phyloP scores from a whole-genome alignment of 805 yeast genomes.

The Yarrowia yakushimensis region DNA sequence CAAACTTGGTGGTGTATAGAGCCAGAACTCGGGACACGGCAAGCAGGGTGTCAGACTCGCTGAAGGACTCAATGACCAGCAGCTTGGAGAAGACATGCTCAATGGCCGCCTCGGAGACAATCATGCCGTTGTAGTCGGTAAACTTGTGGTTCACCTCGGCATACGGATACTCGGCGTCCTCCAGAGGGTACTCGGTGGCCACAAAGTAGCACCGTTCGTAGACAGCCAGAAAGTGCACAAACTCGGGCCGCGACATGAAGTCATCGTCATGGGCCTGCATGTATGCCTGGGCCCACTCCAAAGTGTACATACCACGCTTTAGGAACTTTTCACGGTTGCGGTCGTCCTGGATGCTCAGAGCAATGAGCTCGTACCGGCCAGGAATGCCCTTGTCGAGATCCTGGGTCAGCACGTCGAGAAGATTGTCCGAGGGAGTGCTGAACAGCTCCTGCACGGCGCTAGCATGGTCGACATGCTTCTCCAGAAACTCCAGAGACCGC shows the following conservation, averaged over 20 bases:
- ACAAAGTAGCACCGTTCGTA: slow-evolving; percentile 2
- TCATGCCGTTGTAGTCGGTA: neutral
- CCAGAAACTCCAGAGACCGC: slow-evolving; percentile 28
- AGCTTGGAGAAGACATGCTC: slow-evolving; percentile 2
- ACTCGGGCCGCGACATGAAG: slow-evolving; percentile 19
- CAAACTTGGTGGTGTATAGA: slow-evolving; percentile 49
- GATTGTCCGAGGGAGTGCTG: neutral
- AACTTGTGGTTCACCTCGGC: slow-evolving; percentile 5
- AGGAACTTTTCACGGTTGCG: slow-evolving; percentile 4
- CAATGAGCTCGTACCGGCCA: slow-evolving; percentile 10
- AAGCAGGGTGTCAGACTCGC: slow-evolving; percentile 28
- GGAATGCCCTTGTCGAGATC: neutral
- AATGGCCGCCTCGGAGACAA: neutral
- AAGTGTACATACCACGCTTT: neutral
- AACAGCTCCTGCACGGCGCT: slow-evolving; percentile 20
- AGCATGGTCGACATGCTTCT: slow-evolving; percentile 10
- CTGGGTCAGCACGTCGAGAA: neutral
- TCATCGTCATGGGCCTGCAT: neutral
- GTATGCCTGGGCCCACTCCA: slow-evolving; percentile 10
- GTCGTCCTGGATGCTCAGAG: slow-evolving; percentile 2
- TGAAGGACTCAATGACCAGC: neutral
- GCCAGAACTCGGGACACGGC: slow-evolving; percentile 55
- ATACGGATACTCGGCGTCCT: neutral
- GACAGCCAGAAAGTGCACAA: slow-evolving; percentile 19
- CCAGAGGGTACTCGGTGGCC: neutral